A percentile compares a stretch with the other conserved stretches of the same genome.
phyloP scores from a whole-genome alignment of 2,329 filamentous ascomycete genomes.

The Furcasterigmium sp. region DNA sequence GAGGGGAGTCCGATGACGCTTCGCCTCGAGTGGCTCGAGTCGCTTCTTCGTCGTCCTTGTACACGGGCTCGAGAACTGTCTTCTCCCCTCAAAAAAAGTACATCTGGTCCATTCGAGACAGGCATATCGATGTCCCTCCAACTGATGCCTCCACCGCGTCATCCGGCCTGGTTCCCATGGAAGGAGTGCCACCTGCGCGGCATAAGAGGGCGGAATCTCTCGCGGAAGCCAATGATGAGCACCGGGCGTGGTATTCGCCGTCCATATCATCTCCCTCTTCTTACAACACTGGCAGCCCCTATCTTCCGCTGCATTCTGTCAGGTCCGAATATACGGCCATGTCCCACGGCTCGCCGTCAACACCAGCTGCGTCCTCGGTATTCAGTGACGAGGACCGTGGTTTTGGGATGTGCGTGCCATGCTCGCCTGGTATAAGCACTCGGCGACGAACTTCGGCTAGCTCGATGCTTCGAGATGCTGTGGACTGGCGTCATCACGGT shows the following conservation, averaged over 20 bases:
- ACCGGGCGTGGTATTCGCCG: not conserved
- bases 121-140: not conserved
- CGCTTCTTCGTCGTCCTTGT: not conserved
- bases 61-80: not conserved
- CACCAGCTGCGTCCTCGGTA: constrained; percentile 31
- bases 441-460: constrained; percentile 54
- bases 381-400: constrained; percentile 29
- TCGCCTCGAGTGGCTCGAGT: not conserved
- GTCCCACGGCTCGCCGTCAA: constrained; percentile 30
- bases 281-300: constrained; percentile 2
- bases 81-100: not conserved
- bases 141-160: no score
- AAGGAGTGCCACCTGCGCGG: not conserved
- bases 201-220: constrained; percentile 10
- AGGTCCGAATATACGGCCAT: constrained; percentile 18
- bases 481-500: constrained; percentile 22
- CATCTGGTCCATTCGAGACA: not conserved
- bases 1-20: not conserved
- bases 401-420: constrained; percentile 13
- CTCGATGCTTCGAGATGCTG: constrained; percentile 53
- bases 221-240: constrained; percentile 3
- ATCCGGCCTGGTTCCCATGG: not conserved
- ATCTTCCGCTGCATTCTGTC: constrained; percentile 7
- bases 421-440: constrained; percentile 15
- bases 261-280: constrained; percentile 6